A percentile compares a stretch with the other conserved stretches of the same genome.
Conservation (phyloP, 768 basidiomycete species). For the Leccinum olivaceopallidum region DNA sequence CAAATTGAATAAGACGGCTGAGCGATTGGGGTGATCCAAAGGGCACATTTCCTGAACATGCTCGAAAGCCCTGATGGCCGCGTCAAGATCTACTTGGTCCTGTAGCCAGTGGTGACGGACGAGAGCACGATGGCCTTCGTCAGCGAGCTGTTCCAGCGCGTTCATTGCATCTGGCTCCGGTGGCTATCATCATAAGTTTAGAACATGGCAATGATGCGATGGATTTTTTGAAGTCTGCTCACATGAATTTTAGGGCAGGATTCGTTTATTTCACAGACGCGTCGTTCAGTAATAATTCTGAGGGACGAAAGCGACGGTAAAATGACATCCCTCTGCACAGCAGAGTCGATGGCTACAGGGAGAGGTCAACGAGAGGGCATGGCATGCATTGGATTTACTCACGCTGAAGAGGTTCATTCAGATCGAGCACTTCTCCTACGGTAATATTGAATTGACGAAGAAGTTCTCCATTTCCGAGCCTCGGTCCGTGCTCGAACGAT, state of each 20-base stretch:
- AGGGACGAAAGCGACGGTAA: neutral
- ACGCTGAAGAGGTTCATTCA: neutral
- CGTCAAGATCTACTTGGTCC: neutral
- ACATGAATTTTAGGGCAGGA: neutral
- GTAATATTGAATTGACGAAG: neutral
- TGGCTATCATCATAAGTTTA: neutral
- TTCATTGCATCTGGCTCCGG: neutral
- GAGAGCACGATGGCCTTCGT: neutral
- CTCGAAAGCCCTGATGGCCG: neutral
- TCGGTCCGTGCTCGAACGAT: neutral
- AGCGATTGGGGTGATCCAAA: neutral
- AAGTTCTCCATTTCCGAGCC: neutral
- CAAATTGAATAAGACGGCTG: neutral
- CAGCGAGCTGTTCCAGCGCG: neutral
- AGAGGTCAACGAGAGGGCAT: neutral
- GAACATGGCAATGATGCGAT: neutral
- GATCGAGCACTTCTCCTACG: neutral
- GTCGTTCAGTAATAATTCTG: neutral
- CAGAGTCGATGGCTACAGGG: neutral
- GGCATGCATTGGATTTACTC: neutral
- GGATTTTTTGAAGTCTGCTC: neutral
- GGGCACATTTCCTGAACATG: neutral
- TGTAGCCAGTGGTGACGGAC: neutral
- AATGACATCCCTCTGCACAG: neutral
- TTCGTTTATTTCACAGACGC: neutral